phyloP scores from a whole-genome alignment of 2,329 filamentous ascomycete species.

The Epichloe brachyelytri region DNA sequence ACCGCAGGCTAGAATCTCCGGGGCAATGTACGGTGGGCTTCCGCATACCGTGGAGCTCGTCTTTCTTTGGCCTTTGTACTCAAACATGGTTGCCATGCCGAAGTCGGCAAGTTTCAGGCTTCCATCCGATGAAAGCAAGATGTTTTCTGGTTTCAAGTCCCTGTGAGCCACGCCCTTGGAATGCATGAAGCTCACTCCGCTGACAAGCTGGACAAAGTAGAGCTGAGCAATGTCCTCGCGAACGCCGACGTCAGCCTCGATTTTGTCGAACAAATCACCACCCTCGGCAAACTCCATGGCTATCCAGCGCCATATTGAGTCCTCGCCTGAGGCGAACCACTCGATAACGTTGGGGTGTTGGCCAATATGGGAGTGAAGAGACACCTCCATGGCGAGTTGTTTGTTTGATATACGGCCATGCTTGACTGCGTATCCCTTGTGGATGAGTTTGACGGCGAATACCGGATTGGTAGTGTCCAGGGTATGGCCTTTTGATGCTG shows the following conservation, averaged over 20 bases:
- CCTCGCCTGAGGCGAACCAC: conserved; percentile 80
- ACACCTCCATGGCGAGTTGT: conserved; percentile 85
- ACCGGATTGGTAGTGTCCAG: conserved; percentile 55
- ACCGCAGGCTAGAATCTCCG: conserved; percentile 61
- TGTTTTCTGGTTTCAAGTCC: conserved; percentile 89
- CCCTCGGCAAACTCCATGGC: conserved; percentile 95
- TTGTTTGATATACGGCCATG: conserved; percentile 80
- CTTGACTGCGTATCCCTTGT: conserved; percentile 86
- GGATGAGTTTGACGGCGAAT: conserved; percentile 97
- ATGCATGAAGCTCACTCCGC: conserved; percentile 89
- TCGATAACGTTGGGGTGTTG: conserved; percentile 89
- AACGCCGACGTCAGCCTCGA: conserved; percentile 94
- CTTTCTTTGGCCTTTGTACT: conserved; percentile 75
- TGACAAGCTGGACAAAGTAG: conserved; percentile 86
- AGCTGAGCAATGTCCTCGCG: conserved; percentile 88
- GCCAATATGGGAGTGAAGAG: conserved; percentile 76
- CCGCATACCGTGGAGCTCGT: conserved; percentile 82
- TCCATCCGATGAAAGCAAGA: conserved; percentile 71
- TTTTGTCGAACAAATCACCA: conserved; percentile 97
- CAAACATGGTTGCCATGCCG: conserved; percentile 85
- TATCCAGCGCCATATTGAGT: conserved; percentile 85
- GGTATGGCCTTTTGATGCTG: conserved; percentile 92
- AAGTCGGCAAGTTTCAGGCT: conserved; percentile 94
- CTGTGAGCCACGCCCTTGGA: conserved; percentile 90
- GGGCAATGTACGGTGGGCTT: conserved; percentile 92